These are phyloP conservation scores for Phialocephala sp. DNA, from an alignment of 2,329 filamentous ascomycete genomes.

Conservation along the genomic window DNA sequence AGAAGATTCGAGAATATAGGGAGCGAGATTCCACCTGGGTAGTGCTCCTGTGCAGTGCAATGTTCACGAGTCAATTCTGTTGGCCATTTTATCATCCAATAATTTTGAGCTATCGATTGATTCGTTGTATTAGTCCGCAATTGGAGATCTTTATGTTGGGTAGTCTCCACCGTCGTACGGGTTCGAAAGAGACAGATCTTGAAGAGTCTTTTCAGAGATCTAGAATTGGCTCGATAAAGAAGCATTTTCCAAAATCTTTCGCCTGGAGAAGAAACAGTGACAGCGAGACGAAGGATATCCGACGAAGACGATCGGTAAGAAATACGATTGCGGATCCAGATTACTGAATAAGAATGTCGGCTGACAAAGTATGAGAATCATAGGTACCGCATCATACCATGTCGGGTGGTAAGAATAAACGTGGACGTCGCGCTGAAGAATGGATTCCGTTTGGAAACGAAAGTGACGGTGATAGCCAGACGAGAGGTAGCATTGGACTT, in stretches of 20 bases:
- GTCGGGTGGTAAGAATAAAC: neutral
- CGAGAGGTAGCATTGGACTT: neutral
- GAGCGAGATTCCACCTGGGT: neutral
- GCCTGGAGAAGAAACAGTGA: neutral
- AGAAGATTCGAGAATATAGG: neutral
- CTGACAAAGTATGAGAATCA: neutral
- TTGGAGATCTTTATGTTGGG: neutral
- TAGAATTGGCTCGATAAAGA: neutral
- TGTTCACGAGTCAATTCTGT: neutral
- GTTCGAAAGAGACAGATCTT: neutral
- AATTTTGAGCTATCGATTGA: neutral
- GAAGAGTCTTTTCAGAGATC: neutral
- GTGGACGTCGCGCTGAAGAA: neutral
- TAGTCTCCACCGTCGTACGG: neutral
- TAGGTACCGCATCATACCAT: neutral
- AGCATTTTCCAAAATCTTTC: neutral
- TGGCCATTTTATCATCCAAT: neutral
- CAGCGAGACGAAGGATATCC: neutral
- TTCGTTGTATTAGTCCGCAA: neutral
- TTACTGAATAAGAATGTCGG: neutral
- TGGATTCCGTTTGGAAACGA: neutral
- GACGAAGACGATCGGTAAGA: neutral
- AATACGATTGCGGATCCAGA: neutral
- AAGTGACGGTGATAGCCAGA: neutral
- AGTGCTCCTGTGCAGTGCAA: neutral